phyloP scores from a whole-genome alignment of 257 asterid genomes.

The Solanum sitiens region DNA sequence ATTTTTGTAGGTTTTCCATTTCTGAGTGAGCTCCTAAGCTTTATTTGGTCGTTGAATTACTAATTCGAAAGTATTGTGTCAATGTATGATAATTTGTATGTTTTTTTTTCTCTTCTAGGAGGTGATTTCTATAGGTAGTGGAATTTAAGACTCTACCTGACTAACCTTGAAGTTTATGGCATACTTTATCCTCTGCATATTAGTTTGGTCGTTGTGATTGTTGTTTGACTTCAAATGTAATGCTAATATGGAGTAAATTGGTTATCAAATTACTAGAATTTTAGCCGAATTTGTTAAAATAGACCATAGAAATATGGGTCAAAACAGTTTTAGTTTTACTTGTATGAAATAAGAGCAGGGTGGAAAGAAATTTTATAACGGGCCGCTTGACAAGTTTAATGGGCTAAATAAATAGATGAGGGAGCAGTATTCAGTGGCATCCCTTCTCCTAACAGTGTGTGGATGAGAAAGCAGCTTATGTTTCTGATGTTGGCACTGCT shows the following conservation, averaged over 20 bases:
- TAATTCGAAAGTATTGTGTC: background rate
- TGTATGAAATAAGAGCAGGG: background rate
- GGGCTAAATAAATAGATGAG: background rate
- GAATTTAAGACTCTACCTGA: background rate
- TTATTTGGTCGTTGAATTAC: background rate
- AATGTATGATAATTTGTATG: background rate
- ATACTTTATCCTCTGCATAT: background rate
- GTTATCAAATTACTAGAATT: background rate
- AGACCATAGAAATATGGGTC: no score
- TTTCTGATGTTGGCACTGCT: background rate
- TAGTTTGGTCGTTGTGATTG: background rate
- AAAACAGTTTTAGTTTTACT: background rate
- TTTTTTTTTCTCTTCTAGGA: background rate
- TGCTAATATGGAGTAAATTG: background rate
- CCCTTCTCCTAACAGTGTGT: slow-evolving; percentile 13
- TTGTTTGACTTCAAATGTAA: background rate
- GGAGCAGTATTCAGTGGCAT: slow-evolving; percentile 15
- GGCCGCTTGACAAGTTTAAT: background rate
- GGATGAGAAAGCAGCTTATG: slow-evolving; percentile 16
- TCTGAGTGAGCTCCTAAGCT: background rate
- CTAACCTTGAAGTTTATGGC: background rate
- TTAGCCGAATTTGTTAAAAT: no score
- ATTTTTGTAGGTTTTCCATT: background rate
- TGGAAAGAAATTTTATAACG: background rate
- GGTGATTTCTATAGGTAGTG: background rate